These are phyloP conservation scores for Monilinia fructigena DNA, from an alignment of 2,329 filamentous ascomycete genomes.

Conservation along the genomic window DNA sequence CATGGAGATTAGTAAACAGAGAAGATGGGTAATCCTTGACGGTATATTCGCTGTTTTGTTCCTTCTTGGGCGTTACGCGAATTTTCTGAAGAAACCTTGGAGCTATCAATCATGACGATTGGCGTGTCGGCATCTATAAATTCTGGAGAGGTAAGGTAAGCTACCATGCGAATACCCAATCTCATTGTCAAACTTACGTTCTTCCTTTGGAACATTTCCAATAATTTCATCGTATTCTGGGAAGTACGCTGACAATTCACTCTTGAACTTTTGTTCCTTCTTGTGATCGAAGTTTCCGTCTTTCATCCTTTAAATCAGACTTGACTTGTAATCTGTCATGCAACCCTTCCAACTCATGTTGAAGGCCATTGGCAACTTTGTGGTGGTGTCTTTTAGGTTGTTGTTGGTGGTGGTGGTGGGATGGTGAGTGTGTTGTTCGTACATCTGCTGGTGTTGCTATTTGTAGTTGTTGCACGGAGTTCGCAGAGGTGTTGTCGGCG, in stretches of 20 bases:
- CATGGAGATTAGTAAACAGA: slow-evolving; percentile 55
- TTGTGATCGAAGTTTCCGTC: slow-evolving; percentile 79
- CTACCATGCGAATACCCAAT: slow-evolving; percentile 31
- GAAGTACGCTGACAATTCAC: slow-evolving; percentile 87
- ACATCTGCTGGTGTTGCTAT: slow-evolving; percentile 25
- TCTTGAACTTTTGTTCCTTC: slow-evolving; percentile 85
- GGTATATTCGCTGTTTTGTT: slow-evolving; percentile 38
- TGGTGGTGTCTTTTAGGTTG: slow-evolving; percentile 51
- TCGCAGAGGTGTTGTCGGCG: slow-evolving; percentile 32
- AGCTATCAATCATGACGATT: slow-evolving; percentile 65
- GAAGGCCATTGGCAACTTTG: slow-evolving; percentile 61
- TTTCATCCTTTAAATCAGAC: slow-evolving; percentile 54
- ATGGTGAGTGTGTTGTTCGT: slow-evolving; percentile 25
- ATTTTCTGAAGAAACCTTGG: slow-evolving; percentile 36
- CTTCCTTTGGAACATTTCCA: slow-evolving; percentile 72
- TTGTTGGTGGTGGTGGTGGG: slow-evolving; percentile 13
- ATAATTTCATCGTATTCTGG: slow-evolving; percentile 93
- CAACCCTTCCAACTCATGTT: slow-evolving; percentile 58
- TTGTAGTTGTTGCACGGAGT: slow-evolving; percentile 25
- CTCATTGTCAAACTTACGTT: slow-evolving; percentile 56
- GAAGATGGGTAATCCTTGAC: slow-evolving; percentile 56
- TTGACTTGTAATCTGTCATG: slow-evolving; percentile 49
- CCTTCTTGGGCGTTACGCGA: slow-evolving; percentile 26
- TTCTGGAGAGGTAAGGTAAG: slow-evolving; percentile 52
- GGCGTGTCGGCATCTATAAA: slow-evolving; percentile 69